phyloP scores from a whole-genome alignment of 352 stramenopile genomes.

The Pythium brassicae region DNA sequence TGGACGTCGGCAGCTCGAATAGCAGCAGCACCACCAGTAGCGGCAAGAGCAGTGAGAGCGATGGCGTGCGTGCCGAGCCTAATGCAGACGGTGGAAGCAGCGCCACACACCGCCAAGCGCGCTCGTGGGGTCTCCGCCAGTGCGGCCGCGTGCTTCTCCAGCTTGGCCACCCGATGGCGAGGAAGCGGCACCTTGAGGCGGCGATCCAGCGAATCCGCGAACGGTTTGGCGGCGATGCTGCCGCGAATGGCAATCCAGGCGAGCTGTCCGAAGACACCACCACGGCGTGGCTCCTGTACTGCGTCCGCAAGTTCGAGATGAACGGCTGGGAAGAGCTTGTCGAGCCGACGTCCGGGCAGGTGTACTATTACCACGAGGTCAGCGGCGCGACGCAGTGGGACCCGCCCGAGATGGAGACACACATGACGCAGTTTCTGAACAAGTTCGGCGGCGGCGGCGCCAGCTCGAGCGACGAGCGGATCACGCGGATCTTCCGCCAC shows the following conservation, averaged over 20 bases:
- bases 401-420: constrained; percentile 39
- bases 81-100: too few species aligned
- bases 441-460: constrained; percentile 23
- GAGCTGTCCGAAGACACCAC: constrained; percentile 24
- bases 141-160: constrained; percentile 29
- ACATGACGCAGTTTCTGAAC: constrained; percentile 48
- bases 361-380: constrained; percentile 66
- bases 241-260: not conserved
- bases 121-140: constrained; percentile 15
- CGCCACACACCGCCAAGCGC: not conserved
- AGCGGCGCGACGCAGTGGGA: constrained; percentile 64
- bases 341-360: constrained; percentile 27
- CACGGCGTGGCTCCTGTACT: constrained; percentile 32
- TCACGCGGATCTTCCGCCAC: constrained; percentile 60
- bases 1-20: not conserved
- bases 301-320: constrained; percentile 41
- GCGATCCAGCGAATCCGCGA: constrained; percentile 20
- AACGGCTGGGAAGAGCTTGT: constrained; percentile 54
- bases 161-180: constrained; percentile 29
- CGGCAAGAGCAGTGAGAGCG: not conserved
- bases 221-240: constrained; percentile 11
- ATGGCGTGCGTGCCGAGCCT: not conserved
- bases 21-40: not conserved
- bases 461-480: constrained; percentile 39
- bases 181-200: constrained; percentile 24